Evolutionary conservation across 139 green algal species (phyloP).

Genomic region (Coelastrella sp.): DNA sequence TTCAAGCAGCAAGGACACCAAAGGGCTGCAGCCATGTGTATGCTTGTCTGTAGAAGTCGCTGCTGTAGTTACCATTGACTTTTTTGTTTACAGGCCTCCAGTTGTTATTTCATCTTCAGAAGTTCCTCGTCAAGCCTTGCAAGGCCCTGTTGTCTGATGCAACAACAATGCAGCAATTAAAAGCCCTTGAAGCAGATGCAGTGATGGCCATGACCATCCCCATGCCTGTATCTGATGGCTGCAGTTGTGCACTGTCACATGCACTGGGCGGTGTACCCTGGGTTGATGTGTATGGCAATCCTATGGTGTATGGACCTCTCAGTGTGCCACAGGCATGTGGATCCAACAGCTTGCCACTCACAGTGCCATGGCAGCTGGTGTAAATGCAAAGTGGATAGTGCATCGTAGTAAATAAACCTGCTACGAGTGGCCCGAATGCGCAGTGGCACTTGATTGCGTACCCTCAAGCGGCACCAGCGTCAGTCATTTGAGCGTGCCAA

Average conservation of each 20-base stretch:
- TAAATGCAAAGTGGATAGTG: too few species aligned
- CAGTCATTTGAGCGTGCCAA: too few species aligned
- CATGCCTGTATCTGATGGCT: background rate
- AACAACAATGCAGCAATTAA: background rate
- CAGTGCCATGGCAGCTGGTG: too few species aligned
- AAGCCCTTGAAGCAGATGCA: background rate
- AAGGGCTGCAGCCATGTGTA: too few species aligned
- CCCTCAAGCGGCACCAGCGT: too few species aligned
- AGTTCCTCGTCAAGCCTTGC: background rate
- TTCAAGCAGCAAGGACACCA: too few species aligned
- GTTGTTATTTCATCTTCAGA: background rate
- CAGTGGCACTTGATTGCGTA: too few species aligned
- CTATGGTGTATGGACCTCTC: constrained; percentile 1
- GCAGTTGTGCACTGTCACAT: background rate
- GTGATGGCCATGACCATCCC: background rate
- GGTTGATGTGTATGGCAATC: constrained; percentile 2
- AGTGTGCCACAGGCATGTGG: constrained; percentile 10
- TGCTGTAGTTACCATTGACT: too few species aligned
- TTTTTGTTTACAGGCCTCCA: background rate
- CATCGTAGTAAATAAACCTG: too few species aligned
- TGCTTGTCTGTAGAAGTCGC: too few species aligned
- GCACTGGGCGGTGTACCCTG: background rate
- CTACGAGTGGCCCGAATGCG: too few species aligned
- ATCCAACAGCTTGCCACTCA: background rate
- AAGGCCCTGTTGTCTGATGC: background rate